Evolutionary conservation across 495 filamentous ascomycete species (phyloP).

Genomic region (Neurospora africana): DNA sequence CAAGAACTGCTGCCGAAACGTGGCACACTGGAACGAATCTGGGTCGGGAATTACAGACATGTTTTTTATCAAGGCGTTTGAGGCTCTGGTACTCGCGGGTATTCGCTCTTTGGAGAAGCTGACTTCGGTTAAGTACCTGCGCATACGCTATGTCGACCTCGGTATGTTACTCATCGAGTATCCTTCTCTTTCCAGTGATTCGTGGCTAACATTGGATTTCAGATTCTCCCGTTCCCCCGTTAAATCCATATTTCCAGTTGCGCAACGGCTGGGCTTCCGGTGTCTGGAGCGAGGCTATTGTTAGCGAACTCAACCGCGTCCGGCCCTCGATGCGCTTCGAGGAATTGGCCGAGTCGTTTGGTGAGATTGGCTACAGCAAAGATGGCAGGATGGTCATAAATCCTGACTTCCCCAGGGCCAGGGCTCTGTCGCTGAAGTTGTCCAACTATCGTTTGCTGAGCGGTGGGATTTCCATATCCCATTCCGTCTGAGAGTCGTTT

Average conservation of each 20-base stretch:
- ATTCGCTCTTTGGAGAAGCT: conserved; percentile 47
- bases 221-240: conserved; percentile 45
- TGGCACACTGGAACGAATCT: conserved; percentile 41
- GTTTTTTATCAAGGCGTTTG: conserved; percentile 56
- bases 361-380: conserved; percentile 38
- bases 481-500: background rate
- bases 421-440: conserved; percentile 35
- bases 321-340: conserved; percentile 46
- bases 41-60: conserved; percentile 57
- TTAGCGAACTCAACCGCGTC: conserved; percentile 40
- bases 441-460: conserved; percentile 37
- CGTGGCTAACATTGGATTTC: background rate
- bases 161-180: conserved; percentile 30
- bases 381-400: conserved; percentile 39
- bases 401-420: conserved; percentile 36
- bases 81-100: conserved; percentile 49
- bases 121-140: conserved; percentile 42
- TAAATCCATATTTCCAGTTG: conserved; percentile 60
- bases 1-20: conserved; percentile 56
- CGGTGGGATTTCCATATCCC: conserved; percentile 24
- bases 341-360: conserved; percentile 47
- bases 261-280: conserved; percentile 47
- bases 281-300: conserved; percentile 57
- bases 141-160: conserved; percentile 63
- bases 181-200: background rate